Evolutionary conservation across 2,329 filamentous ascomycete genomes (phyloP).

Genomic region (Knoxdaviesia capensis): DNA sequence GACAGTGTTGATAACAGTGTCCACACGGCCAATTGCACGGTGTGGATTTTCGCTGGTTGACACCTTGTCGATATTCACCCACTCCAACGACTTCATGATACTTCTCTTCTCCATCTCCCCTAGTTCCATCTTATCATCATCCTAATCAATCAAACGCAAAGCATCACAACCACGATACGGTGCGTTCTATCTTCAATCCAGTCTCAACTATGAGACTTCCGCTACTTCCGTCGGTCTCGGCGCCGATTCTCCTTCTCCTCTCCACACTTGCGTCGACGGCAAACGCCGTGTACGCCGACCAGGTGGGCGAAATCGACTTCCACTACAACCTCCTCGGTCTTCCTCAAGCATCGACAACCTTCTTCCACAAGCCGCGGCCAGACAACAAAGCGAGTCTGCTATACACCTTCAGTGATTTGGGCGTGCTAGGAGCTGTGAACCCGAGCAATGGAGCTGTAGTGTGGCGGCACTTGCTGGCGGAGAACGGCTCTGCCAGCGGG

Average conservation of each 20-base stretch:
- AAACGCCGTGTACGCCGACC: conserved; percentile 65
- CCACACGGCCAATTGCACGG: not conserved
- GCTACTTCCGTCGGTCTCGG: conserved; percentile 4
- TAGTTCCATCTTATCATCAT: no score
- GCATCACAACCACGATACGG: no score
- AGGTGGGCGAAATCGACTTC: conserved; percentile 82
- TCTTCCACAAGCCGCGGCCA: conserved; percentile 76
- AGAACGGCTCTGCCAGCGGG: conserved; percentile 18
- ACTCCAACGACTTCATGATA: not conserved
- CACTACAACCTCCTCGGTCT: conserved; percentile 77
- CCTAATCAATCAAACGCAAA: no score
- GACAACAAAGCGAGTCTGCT: conserved; percentile 74
- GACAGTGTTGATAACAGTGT: no score
- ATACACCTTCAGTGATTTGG: conserved; percentile 74
- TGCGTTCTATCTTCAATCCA: not conserved
- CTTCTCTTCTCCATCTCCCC: no score
- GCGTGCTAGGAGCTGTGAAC: conserved; percentile 71
- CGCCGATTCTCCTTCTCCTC: conserved; percentile 14
- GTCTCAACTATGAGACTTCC: conserved; percentile 6
- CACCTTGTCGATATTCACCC: not conserved
- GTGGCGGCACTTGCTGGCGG: conserved; percentile 64
- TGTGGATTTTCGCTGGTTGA: not conserved
- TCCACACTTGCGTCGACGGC: conserved; percentile 16
- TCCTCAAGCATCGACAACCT: conserved; percentile 65
- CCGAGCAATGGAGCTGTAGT: conserved; percentile 67